Evolutionary conservation across 2,329 filamentous ascomycete genomes (phyloP), one percentile per base, ranked within the genome.

Genomic region (Fusarium buxicola): DNA sequence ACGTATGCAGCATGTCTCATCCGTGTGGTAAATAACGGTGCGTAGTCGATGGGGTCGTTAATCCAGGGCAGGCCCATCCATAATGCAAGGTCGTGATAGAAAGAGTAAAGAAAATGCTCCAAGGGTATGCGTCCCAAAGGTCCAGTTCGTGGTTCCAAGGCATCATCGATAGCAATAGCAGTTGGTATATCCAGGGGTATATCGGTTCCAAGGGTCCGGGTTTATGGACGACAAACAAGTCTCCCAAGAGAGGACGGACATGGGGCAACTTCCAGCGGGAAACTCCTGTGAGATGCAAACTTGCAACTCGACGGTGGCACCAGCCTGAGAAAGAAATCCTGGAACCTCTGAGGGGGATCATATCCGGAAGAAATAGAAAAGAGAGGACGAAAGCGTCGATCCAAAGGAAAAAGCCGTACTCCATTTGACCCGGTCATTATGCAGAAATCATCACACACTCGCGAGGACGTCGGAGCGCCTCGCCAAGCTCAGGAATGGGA

Each of bases 1-100:
- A 68, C 72, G 69, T 70, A 72, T 75, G 71, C 71, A 71, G 66
- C 72, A 72, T 74, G 68, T 64, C 60, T 76, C 74, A 73, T 76
- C 73, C 69, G 59, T 59, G 54, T 62, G 68, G 68, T 55, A 69
- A 65, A 63, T 57, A 66, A 59, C 38, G 53, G 39, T 62, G 61
- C 52, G 48, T 52, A 66, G 69, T 73, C 66, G 71, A 66, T 56
- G 61, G 51, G 55, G 55, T 71, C 68, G 62, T 68, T 32, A 63
- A 66, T 63, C 66, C 63, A 60, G 44, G 51, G 39, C 59, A 59
- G 71, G 66, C 50, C 68, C 58, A 71, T 69, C 63, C 69, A 63
- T 48, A 71, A 70, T 67, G 68, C 62, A 66, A 63, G 40, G 65
- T 71, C 66, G 69, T 70, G 46, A 66, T 59, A 60, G 69, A 58